These are phyloP conservation scores for Gossypium herbaceum DNA, from an alignment of 345 rosid species.

Conservation along the genomic window DNA sequence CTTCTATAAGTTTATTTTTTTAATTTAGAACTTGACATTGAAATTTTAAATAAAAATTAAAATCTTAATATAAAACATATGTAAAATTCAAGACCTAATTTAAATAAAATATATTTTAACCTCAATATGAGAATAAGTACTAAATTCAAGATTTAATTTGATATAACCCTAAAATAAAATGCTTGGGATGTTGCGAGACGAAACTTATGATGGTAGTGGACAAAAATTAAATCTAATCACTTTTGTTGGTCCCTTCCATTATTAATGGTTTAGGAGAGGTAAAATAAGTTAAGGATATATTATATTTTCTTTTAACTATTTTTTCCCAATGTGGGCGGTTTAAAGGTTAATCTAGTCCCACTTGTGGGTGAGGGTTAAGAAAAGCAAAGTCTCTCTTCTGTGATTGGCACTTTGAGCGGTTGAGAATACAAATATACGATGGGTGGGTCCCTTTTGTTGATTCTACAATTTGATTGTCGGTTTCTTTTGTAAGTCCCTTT, in stretches of 20 bases:
- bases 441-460: constrained; percentile 5
- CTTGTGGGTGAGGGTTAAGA: not conserved
- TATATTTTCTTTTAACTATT: not conserved
- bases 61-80: too few relatives aligned
- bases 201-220: not conserved
- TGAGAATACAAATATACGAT: constrained; percentile 2
- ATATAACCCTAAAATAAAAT: not conserved
- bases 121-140: too few relatives aligned
- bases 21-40: too few relatives aligned
- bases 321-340: not conserved
- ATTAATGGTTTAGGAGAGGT: constrained; percentile 17
- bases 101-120: too few relatives aligned
- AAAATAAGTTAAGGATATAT: not conserved
- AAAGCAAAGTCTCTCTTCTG: not conserved
- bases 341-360: constrained; percentile 15
- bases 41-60: too few relatives aligned
- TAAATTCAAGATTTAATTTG: too few relatives aligned
- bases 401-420: constrained; percentile 37
- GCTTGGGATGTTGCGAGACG: not conserved
- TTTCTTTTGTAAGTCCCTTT: not conserved
- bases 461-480: constrained; percentile 6
- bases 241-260: not conserved
- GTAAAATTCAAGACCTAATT: too few relatives aligned
- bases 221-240: not conserved
- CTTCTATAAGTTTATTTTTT: too few relatives aligned